phyloP scores from a whole-genome alignment of 768 basidiomycete species.

The Rhodosporidiobolus sp. region DNA sequence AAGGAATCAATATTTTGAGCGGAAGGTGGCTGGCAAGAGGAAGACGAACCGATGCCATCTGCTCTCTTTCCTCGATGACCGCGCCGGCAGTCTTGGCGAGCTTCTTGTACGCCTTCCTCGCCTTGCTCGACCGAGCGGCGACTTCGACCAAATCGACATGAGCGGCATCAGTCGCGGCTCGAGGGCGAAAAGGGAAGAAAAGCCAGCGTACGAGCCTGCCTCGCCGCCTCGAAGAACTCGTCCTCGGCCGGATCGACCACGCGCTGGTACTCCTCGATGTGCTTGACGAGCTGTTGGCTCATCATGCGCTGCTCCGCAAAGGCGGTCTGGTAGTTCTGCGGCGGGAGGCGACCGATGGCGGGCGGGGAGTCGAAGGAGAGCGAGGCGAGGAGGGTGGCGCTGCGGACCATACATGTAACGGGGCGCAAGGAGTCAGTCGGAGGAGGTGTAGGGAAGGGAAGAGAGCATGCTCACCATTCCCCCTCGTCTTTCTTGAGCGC shows the following conservation, averaged over 20 bases:
- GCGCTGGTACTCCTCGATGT: not conserved
- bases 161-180: too few relatives aligned
- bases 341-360: not conserved
- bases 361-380: not conserved
- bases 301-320: not conserved
- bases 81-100: not conserved
- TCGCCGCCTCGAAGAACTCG: conserved; percentile 7
- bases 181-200: not conserved
- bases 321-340: not conserved
- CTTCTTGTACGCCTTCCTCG: conserved; percentile 9
- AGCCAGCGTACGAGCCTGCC: not conserved
- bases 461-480: not conserved
- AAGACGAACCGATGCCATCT: conserved; percentile 9
- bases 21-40: not conserved
- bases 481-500: too few relatives aligned
- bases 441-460: not conserved
- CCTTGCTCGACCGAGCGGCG: not conserved
- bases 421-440: too few relatives aligned
- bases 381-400: not conserved
- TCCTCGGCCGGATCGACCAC: not conserved
- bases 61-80: not conserved
- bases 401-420: too few relatives aligned
- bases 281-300: not conserved
- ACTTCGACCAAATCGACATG: too few relatives aligned
- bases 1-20: too few relatives aligned